phyloP scores from a whole-genome alignment of 192 early-diverging fungal species.

The Podila minutissima region DNA sequence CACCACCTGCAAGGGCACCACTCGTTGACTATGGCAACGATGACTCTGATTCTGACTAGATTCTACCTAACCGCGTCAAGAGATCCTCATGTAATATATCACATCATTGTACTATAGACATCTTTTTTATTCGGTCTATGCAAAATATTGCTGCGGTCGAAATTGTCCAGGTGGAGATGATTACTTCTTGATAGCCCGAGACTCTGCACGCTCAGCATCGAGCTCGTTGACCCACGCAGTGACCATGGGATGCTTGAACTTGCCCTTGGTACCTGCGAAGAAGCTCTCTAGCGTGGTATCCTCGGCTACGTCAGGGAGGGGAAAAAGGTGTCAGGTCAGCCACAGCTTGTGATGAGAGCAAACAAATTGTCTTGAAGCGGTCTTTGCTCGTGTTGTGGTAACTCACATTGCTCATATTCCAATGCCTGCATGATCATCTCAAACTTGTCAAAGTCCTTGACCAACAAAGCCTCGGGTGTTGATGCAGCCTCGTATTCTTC shows the following conservation, averaged over 20 bases:
- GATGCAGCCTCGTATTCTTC: conserved; percentile 82
- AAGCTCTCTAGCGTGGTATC: conserved; percentile 75
- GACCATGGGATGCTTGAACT: conserved; percentile 87
- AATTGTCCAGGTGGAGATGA: background rate
- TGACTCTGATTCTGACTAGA: conserved; percentile 1
- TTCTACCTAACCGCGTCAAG: background rate
- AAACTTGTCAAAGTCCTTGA: conserved; percentile 96
- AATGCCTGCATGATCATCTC: conserved; percentile 94
- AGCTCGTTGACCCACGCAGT: conserved; percentile 87
- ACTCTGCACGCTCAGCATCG: conserved; percentile 61
- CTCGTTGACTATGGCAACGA: conserved; percentile 5
- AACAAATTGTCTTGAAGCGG: background rate
- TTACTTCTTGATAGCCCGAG: conserved; percentile 31
- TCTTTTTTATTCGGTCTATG: background rate
- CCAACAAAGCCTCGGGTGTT: conserved; percentile 81
- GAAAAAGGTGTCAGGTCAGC: background rate
- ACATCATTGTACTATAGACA: background rate
- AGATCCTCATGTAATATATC: background rate
- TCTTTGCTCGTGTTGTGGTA: too few species aligned
- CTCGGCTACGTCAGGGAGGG: conserved; percentile 53
- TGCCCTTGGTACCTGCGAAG: conserved; percentile 82
- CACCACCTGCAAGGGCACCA: background rate
- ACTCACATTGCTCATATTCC: conserved; percentile 87
- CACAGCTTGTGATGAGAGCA: background rate
- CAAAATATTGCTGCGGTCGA: background rate